A percentile compares a stretch with the other conserved stretches of the same genome.
Evolutionary conservation across 139 green algal species (phyloP).

Genomic region (Chlorokybus atmophyticus): DNA sequence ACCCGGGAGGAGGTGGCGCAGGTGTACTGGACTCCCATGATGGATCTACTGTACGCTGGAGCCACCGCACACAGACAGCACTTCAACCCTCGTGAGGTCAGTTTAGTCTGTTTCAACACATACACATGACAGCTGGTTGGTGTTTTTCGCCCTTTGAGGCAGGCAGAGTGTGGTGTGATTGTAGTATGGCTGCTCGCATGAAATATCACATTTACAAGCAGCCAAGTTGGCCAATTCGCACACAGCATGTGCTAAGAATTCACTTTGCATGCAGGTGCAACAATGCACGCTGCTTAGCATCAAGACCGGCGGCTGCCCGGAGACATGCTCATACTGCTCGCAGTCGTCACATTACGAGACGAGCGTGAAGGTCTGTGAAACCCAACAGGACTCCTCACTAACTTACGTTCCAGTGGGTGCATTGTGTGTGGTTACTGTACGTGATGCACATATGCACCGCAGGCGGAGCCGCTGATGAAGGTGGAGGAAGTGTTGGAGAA

Average conservation of each 20-base stretch:
- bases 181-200: too few relatives aligned
- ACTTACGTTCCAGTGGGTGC: too few relatives aligned
- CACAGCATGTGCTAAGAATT: too few relatives aligned
- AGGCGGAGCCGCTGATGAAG: slow-evolving; percentile 81
- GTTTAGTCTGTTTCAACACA: slow-evolving; percentile 7
- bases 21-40: slow-evolving; percentile 73
- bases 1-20: slow-evolving; percentile 64
- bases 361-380: slow-evolving; percentile 67
- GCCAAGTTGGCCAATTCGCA: too few relatives aligned
- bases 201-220: too few relatives aligned
- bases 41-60: slow-evolving; percentile 83
- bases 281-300: slow-evolving; percentile 93
- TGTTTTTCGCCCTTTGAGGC: too few relatives aligned
- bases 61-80: slow-evolving; percentile 75
- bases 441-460: too few relatives aligned
- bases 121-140: too few relatives aligned
- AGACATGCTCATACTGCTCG: slow-evolving; percentile 93
- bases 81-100: slow-evolving; percentile 57
- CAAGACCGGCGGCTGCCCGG: slow-evolving; percentile 95
- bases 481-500: slow-evolving; percentile 78
- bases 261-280: too few relatives aligned
- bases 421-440: too few relatives aligned
- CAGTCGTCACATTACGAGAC: slow-evolving; percentile 65
- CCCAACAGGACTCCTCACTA: too few relatives aligned
- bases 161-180: too few relatives aligned